phyloP scores from a whole-genome alignment of 345 rosid species.

The Populus tremula region DNA sequence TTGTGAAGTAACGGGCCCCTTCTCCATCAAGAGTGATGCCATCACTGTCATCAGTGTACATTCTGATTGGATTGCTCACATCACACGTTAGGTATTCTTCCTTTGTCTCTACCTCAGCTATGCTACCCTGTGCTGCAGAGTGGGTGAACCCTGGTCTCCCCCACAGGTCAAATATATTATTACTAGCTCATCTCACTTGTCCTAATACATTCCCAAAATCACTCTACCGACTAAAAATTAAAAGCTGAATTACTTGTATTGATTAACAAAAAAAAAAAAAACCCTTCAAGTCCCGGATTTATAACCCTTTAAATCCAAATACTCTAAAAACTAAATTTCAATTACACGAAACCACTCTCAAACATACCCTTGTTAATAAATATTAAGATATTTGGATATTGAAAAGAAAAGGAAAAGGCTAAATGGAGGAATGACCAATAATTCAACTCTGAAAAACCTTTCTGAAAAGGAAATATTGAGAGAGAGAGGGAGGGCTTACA shows the following conservation, averaged over 20 bases:
- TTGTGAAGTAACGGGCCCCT: conserved; percentile 58
- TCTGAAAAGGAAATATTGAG: background rate
- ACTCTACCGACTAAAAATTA: background rate
- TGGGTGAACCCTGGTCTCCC: conserved; percentile 50
- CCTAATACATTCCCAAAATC: background rate
- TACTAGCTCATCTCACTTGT: background rate
- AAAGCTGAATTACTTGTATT: background rate
- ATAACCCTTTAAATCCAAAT: background rate
- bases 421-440: no score
- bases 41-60: conserved; percentile 45
- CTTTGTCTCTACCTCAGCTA: conserved; percentile 47
- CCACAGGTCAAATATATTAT: background rate
- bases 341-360: no score
- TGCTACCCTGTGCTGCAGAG: conserved; percentile 44
- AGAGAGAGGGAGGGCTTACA: conserved; percentile 37
- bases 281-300: background rate
- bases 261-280: no score
- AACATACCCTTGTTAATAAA: no score
- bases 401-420: no score
- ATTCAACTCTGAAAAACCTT: background rate
- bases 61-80: conserved; percentile 46
- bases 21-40: conserved; percentile 32
- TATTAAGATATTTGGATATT: no score
- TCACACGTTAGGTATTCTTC: conserved; percentile 57
- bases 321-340: no score